Conservation (phyloP, 768 basidiomycete species). For the Termitomyces sp. region DNA sequence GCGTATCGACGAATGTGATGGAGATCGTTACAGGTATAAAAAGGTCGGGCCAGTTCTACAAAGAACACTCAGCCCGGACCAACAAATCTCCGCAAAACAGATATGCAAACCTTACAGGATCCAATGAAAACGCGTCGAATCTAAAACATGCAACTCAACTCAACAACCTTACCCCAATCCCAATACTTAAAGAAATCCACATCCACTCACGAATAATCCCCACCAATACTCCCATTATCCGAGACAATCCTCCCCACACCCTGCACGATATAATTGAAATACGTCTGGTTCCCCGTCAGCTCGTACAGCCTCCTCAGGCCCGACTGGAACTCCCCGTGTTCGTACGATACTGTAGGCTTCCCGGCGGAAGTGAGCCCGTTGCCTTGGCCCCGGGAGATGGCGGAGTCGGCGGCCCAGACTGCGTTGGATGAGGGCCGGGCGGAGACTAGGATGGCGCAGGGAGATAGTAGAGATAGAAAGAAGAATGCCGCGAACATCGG, state of each 20-base stretch:
- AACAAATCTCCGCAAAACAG: not conserved
- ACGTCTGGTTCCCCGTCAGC: constrained; percentile 35
- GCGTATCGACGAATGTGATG: no score
- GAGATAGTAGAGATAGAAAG: not conserved
- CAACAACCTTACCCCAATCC: not conserved
- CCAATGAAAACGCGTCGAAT: constrained; percentile 30
- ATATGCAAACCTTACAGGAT: constrained; percentile 30
- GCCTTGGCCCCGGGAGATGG: constrained; percentile 39
- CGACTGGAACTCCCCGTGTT: constrained; percentile 37
- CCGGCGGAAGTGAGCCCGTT: constrained; percentile 35
- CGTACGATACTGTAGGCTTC: constrained; percentile 35
- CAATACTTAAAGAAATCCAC: not conserved
- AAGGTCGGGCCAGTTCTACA: constrained; percentile 36
- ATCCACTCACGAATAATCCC: constrained; percentile 35
- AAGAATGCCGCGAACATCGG: not conserved
- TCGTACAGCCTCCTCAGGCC: constrained; percentile 36
- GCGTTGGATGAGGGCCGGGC: constrained; percentile 37
- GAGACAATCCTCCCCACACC: constrained; percentile 39
- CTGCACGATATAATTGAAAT: constrained; percentile 36
- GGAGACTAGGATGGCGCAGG: not conserved
- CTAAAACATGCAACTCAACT: constrained; percentile 18
- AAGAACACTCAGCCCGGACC: not conserved
- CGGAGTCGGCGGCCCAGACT: constrained; percentile 44
- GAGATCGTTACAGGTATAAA: constrained; percentile 36
- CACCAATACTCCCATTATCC: constrained; percentile 37